Evolutionary conservation across 2,329 filamentous ascomycete species (phyloP).

Genomic region (Pseudopyricularia javanii): DNA sequence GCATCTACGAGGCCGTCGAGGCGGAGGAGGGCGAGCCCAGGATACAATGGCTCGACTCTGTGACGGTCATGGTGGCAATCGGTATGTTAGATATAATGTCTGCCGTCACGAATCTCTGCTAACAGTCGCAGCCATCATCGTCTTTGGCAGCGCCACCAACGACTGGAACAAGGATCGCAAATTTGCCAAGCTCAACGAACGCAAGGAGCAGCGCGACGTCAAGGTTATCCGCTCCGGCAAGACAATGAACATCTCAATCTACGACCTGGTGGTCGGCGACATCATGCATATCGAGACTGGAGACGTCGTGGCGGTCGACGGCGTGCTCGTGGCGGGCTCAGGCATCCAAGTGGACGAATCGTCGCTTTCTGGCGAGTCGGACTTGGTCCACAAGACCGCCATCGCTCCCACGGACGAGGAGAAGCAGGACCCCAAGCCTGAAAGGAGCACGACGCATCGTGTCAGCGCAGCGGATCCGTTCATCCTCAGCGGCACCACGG

Average conservation of each 20-base stretch:
- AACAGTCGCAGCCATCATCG: conserved; percentile 18
- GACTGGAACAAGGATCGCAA: conserved; percentile 53
- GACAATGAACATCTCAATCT: conserved; percentile 44
- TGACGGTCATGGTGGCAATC: conserved; percentile 3
- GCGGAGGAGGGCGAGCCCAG: background rate
- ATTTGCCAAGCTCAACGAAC: conserved; percentile 42
- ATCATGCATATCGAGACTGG: conserved; percentile 54
- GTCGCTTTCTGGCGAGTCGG: conserved; percentile 57
- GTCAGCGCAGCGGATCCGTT: conserved; percentile 43
- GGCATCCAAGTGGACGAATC: conserved; percentile 59
- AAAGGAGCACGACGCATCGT: conserved; percentile 30
- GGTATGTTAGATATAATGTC: background rate
- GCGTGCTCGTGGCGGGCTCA: conserved; percentile 50
- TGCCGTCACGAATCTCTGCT: background rate
- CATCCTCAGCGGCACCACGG: conserved; percentile 43
- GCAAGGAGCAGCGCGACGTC: conserved; percentile 48
- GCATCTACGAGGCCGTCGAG: conserved; percentile 1
- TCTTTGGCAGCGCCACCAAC: conserved; percentile 44
- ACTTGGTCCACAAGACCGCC: conserved; percentile 52
- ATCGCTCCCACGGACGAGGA: conserved; percentile 26
- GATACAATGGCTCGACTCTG: conserved; percentile 3
- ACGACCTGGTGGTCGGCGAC: conserved; percentile 54
- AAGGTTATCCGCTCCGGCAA: conserved; percentile 53
- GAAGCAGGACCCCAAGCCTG: background rate
- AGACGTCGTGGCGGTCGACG: conserved; percentile 55